Conservation (phyloP, 306 rosid species). For the Cicer yamashitae region DNA sequence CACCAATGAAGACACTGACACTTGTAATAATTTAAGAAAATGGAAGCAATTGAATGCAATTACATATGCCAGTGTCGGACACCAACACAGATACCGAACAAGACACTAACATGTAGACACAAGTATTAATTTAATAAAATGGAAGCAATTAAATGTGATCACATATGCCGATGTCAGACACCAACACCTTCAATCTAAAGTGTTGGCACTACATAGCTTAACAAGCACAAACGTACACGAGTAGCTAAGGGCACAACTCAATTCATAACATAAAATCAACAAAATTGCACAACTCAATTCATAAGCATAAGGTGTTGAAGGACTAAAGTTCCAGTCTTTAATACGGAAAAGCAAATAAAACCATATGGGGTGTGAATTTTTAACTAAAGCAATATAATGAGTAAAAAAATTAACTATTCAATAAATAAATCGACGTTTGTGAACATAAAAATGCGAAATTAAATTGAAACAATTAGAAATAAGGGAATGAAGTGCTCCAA, state of each 20-base stretch:
- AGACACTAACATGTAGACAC: no score
- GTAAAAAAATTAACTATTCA: constrained; percentile 11
- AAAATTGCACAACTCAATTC: constrained; percentile 19
- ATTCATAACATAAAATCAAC: constrained; percentile 4
- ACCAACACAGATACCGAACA: not conserved
- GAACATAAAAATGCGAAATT: not conserved
- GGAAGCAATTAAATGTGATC: not conserved
- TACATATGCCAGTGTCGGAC: not conserved
- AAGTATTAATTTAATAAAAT: no score
- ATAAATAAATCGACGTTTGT: not conserved
- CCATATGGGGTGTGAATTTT: not conserved
- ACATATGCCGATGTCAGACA: not conserved
- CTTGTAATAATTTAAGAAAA: no score
- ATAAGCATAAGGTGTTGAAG: not conserved
- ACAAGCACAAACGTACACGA: not conserved
- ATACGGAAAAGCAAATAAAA: constrained; percentile 12
- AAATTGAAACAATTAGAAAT: not conserved
- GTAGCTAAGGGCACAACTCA: constrained; percentile 22
- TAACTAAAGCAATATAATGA: not conserved
- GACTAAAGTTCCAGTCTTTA: not conserved
- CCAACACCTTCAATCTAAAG: not conserved
- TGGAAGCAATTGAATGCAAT: no score
- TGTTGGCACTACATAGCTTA: not conserved
- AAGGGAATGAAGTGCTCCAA: not conserved
- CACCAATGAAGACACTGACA: no score